Percentiles rank a stretch among this genome's conserved stretches.
Evolutionary conservation across 2,329 filamentous ascomycete species (phyloP).

Genomic region (Chaetomium strumarium): DNA sequence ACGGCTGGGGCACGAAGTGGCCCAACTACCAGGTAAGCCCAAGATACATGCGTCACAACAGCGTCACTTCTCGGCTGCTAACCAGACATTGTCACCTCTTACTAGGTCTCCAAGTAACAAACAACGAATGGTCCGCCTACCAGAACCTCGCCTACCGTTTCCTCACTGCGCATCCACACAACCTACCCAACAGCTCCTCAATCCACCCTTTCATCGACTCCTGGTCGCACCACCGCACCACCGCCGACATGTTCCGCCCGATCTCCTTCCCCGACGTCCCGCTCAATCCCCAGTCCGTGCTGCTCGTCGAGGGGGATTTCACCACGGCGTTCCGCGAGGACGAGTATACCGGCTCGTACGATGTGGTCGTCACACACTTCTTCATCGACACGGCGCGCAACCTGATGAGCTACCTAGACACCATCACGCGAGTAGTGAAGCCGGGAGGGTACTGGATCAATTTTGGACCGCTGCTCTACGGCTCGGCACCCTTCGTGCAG

Average conservation of each 20-base stretch:
- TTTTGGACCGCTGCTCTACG: constrained; percentile 50
- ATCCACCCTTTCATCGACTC: constrained; percentile 49
- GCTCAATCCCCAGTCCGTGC: constrained; percentile 33
- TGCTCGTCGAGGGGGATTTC: constrained; percentile 53
- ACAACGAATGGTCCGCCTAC: constrained; percentile 54
- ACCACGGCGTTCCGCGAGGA: constrained; percentile 35
- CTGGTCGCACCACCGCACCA: constrained; percentile 51
- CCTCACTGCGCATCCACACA: constrained; percentile 30
- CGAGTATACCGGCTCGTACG: constrained; percentile 31
- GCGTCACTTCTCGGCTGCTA: no score
- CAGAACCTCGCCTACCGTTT: constrained; percentile 51
- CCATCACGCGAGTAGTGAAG: constrained; percentile 42
- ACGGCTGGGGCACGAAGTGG: constrained; percentile 46
- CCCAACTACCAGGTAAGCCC: constrained; percentile 27
- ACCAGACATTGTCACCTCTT: no score
- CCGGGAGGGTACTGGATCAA: constrained; percentile 50
- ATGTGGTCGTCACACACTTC: constrained; percentile 50
- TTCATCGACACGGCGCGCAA: constrained; percentile 58
- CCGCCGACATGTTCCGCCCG: constrained; percentile 40
- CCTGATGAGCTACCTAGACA: constrained; percentile 49
- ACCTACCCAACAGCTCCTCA: constrained; percentile 20
- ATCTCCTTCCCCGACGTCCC: constrained; percentile 41
- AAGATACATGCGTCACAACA: no score
- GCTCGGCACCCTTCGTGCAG: constrained; percentile 49
- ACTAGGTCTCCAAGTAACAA: constrained; percentile 44